Conservation (phyloP, 1,284 basidiomycete genomes). For the Cystobasidium slooffiae region DNA sequence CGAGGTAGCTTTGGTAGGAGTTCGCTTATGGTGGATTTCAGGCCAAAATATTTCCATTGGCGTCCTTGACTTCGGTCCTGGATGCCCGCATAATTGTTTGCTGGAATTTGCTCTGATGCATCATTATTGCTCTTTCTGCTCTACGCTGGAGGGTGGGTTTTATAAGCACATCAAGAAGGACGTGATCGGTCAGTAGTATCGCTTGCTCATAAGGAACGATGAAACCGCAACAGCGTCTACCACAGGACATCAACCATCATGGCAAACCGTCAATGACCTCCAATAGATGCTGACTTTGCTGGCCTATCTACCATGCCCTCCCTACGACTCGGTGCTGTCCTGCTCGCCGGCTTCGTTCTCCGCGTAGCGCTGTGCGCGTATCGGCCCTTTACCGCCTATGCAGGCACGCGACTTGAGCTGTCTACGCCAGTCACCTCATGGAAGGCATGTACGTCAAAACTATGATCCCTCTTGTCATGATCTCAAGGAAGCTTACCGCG, state of each 20-base stretch:
- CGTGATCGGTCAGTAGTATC: no score
- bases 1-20: conserved; percentile 41
- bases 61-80: conserved; percentile 41
- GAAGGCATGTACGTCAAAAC: conserved; percentile 55
- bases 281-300: background rate
- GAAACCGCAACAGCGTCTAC: no score
- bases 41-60: conserved; percentile 43
- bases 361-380: conserved; percentile 22
- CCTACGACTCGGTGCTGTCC: conserved; percentile 29
- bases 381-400: conserved; percentile 33
- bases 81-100: conserved; percentile 35
- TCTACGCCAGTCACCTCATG: conserved; percentile 81
- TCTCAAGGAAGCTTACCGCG: background rate
- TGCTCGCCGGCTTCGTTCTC: conserved; percentile 19
- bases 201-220: no score
- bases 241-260: background rate
- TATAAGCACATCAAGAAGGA: no score
- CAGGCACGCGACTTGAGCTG: conserved; percentile 67
- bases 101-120: conserved; percentile 1
- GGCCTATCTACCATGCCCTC: background rate
- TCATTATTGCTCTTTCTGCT: conserved; percentile 17
- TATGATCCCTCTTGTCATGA: conserved; percentile 56
- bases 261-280: background rate
- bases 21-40: conserved; percentile 44
- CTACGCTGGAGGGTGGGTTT: conserved; percentile 2